Evolutionary conservation across 2,329 filamentous ascomycete genomes (phyloP), one percentile per base, ranked within the genome.

Genomic region (Alternaria gansuensis): DNA sequence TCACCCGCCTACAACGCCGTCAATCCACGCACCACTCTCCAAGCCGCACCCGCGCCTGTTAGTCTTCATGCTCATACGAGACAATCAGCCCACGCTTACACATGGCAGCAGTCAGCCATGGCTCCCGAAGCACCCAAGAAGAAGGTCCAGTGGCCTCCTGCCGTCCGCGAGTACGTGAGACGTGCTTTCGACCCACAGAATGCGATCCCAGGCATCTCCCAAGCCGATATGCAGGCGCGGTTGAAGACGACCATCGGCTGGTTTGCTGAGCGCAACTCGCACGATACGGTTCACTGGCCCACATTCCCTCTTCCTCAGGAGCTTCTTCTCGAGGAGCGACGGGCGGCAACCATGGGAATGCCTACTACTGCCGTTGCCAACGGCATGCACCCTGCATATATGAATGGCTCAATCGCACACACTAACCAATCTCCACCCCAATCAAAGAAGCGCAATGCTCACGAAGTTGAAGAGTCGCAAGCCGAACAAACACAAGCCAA

Each of bases 91-190:
- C 50, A 41, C 54, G 58, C 62, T 72, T 54, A 72, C 60, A 44
- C 41, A 13, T 46, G 41, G 31, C 45, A 51, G 33, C 69, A 71
- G 68, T 40, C 62, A 48, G 57, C 68, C 44, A 46, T 51, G 57
- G 50, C 57, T 40, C 41, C 74, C 59, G 55, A 58, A 34, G 43
- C 44, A 26, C 37, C 55, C 17, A 58, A 54, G 51, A 76, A 75
- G 74, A 91, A 90, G 81, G 88, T 90, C 70, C 87, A 90, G 68
- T 98, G 92, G 89, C 89, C 93, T 31, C 82, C 86, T 41, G 86
- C 89, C n/a, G 92, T 98, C 60, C 90, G 93, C 69, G 83, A 85
- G 66, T 98, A 97, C 80, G 94, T 98, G 31, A 90, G 93, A 72
- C 88, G 93, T 72, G 93, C 93, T 26, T 98, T 98, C 75, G 87